These are phyloP conservation scores for Penicillium cinerascens DNA, from an alignment of 495 filamentous ascomycete genomes.

Conservation along the genomic window DNA sequence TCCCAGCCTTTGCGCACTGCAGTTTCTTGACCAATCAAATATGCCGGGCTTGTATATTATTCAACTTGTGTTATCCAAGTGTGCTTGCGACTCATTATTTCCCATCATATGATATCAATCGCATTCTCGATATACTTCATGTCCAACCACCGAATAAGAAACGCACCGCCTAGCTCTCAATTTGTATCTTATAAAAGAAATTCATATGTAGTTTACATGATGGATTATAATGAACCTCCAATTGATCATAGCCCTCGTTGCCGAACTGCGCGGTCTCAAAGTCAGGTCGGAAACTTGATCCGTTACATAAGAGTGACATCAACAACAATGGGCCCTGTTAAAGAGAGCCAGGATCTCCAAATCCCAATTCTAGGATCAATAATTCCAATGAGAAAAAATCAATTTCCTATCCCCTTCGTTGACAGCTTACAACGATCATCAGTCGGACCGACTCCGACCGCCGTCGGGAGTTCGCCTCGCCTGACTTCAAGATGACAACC, in stretches of 20 bases:
- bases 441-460: background rate
- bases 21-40: background rate
- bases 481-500: slow-evolving; percentile 7
- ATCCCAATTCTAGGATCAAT: background rate
- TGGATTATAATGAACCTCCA: no score
- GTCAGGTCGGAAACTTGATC: background rate
- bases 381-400: background rate
- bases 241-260: no score
- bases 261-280: no score
- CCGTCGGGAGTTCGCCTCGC: background rate
- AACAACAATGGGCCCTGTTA: background rate
- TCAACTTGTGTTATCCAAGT: background rate
- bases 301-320: slow-evolving; percentile 3
- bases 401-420: background rate
- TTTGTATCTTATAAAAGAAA: no score
- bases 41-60: background rate
- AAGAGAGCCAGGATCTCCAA: background rate
- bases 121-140: no score
- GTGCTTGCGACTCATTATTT: background rate
- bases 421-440: background rate
- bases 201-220: no score
- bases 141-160: no score
- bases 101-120: no score
- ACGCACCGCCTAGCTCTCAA: no score
- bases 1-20: no score